A percentile compares a stretch with the other conserved stretches of the same genome.
phyloP scores from a whole-genome alignment of 345 rosid genomes.

The Excoecaria cochinchinensis region DNA sequence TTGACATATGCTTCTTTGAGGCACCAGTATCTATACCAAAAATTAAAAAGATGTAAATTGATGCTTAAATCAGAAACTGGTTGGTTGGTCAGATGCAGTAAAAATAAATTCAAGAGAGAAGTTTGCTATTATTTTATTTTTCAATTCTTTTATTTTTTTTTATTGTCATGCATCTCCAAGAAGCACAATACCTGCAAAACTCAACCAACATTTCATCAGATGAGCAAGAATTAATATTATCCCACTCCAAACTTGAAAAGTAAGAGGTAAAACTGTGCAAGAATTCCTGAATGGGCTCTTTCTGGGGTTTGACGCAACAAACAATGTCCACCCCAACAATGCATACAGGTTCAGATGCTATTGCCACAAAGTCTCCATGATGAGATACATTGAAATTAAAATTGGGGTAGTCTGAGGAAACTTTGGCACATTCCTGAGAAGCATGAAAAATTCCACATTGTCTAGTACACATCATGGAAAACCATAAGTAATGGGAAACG shows the following conservation, averaged over 20 bases:
- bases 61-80: background rate
- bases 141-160: constrained; percentile 4
- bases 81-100: background rate
- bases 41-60: background rate
- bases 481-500: background rate
- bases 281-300: constrained; percentile 46
- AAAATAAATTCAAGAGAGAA: background rate
- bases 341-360: constrained; percentile 72
- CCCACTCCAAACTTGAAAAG: constrained; percentile 62
- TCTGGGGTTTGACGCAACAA: constrained; percentile 32
- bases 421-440: constrained; percentile 41
- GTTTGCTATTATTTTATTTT: too few species aligned
- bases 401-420: constrained; percentile 40
- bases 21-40: constrained; percentile 55
- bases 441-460: constrained; percentile 2
- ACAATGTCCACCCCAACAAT: constrained; percentile 71
- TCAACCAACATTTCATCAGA: constrained; percentile 40
- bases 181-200: constrained; percentile 53
- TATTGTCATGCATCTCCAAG: constrained; percentile 1
- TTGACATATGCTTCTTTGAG: constrained; percentile 78
- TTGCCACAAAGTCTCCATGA: constrained; percentile 68
- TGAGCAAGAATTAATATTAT: constrained; percentile 40
- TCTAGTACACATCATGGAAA: background rate
- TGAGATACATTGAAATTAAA: constrained; percentile 75
- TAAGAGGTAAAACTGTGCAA: constrained; percentile 47